A percentile compares a stretch with the other conserved stretches of the same genome.
phyloP scores from a whole-genome alignment of 2,329 filamentous ascomycete genomes.

The Colletotrichum kahawae region DNA sequence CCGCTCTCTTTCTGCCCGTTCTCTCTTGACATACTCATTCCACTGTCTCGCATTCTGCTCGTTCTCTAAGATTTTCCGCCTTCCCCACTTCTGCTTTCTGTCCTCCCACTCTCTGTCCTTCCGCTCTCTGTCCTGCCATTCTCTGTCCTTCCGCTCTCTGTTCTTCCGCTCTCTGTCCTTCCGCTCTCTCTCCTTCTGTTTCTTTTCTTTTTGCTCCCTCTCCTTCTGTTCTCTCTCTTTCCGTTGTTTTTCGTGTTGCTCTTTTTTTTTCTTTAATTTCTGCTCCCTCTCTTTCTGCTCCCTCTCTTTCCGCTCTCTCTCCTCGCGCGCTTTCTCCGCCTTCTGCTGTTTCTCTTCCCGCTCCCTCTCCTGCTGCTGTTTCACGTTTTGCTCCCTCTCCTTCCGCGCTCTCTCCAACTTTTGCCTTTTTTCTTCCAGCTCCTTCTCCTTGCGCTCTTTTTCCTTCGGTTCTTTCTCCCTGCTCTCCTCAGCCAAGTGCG shows the following conservation, averaged over 20 bases:
- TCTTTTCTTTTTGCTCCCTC: not conserved
- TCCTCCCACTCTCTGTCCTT: no score
- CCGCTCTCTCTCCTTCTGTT: not conserved
- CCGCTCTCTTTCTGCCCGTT: no score
- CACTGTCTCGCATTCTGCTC: no score
- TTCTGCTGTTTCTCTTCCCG: not conserved
- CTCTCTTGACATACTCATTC: no score
- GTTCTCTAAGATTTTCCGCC: no score
- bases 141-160: no score
- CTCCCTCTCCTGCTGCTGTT: not conserved
- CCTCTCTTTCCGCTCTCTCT: not conserved
- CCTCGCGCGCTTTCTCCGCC: not conserved
- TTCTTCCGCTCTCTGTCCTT: not conserved
- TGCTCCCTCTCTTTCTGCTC: not conserved
- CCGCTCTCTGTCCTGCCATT: no score
- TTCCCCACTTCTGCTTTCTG: no score
- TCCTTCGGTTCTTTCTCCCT: not conserved
- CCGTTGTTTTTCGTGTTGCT: not conserved
- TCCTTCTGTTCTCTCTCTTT: no score
- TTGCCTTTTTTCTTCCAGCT: not conserved
- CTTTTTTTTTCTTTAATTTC: not conserved
- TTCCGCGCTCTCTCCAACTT: not conserved
- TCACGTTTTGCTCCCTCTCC: not conserved
- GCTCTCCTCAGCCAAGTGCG: not conserved
- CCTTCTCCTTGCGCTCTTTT: not conserved